Base-by-base conservation (phyloP, 108 stramenopile species). In the Conticribra guillardii region DNA sequence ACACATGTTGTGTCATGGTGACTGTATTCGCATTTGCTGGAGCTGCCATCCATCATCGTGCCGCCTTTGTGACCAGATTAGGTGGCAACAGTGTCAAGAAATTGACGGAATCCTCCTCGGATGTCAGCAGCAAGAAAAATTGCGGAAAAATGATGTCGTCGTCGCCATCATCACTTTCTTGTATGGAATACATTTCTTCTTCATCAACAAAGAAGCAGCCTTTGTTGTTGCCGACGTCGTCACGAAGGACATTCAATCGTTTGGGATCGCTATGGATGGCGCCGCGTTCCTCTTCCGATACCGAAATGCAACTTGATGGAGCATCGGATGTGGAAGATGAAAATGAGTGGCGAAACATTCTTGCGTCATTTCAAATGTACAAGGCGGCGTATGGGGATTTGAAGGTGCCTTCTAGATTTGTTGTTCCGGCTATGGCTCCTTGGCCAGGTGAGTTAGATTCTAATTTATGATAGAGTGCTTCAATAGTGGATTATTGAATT, bases 371-470 rank as follows among this genome's bases (percentile, higher is more conserved):
- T 60, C 72, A 87, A 41, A 74, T 94, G 69, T 96, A 97, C 82
- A 91, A 93, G 68, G 89, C 86, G 24, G 86, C 90, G 3, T 87
- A 92, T 71, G 96, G 95, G 7, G 85, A 96, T 70, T 64, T 97
- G 54, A 88, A 91, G 68, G 95, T 95, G 7, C 91, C 94, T 18
- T 50, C 70, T 50, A 70, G 85, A 30, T 95, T 95, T 81, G 84
- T 95, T 22, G 89, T 95, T 30, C 94, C 94, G 26, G 78, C 78
- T 17, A 81, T 86, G 80, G 63, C 79, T 46, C 94, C 94, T 56
- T 95, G 94, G 94, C 94, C 94, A 54, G 84, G 86, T 87, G 63
- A 76, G 86, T 56, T 59, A 16, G 2, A 23, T 47, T 47, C 8
- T 33, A 17, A n/a, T 28, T 68, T 61, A 11, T 18, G 4, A 26